Evolutionary conservation across 1,284 basidiomycete species (phyloP), one percentile per base, ranked within the genome.

Genomic region (Anthracocystis panici-leucophaei): DNA sequence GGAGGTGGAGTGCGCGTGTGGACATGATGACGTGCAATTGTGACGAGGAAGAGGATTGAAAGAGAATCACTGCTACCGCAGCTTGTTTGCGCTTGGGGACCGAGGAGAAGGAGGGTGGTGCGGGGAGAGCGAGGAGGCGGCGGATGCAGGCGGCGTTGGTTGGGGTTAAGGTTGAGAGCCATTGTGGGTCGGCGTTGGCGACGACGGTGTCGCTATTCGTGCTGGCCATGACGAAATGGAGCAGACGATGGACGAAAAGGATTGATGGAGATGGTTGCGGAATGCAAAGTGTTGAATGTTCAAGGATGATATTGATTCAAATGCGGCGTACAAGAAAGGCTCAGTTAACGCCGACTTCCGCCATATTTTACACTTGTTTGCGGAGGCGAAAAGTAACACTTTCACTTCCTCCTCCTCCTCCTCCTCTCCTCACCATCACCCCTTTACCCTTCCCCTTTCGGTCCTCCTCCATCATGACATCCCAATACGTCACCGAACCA

Each of bases 401-500:
- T 48, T 33, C 23, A 21, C 16, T 31, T 12, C 38, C 31, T 3
- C 49, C 6, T 16, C 14, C 23, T 21, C 35, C 25, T 45, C 55
- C 45, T 31, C 21, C 29, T 21, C 23, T 29, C n/a, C 33, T 35
- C 23, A 29, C 25, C 29, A 25, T n/a, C 46, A 25, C 38, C 29
- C 23, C 1, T 23, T 31, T n/a, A n/a, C 38, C 25, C 35, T 38
- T 16, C 14, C 35, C 14, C 14, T 14, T 12, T 3, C 35, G 4
- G 11, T 16, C 35, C 14, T 5, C 35, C 4, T 12, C 10, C 44
- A 29, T 1, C 25, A 74, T 74, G 71, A 63, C 62, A 29, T 74
- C 71, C 7, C 75, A 80, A 42, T 83, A 82, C 63, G 67, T 82
- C 21, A 81, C 80, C 1, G 82, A 84, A 53, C 82, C 82, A n/a